Base-by-base conservation (phyloP, 129 eudicot genomes). In the Tagetes patula region DNA sequence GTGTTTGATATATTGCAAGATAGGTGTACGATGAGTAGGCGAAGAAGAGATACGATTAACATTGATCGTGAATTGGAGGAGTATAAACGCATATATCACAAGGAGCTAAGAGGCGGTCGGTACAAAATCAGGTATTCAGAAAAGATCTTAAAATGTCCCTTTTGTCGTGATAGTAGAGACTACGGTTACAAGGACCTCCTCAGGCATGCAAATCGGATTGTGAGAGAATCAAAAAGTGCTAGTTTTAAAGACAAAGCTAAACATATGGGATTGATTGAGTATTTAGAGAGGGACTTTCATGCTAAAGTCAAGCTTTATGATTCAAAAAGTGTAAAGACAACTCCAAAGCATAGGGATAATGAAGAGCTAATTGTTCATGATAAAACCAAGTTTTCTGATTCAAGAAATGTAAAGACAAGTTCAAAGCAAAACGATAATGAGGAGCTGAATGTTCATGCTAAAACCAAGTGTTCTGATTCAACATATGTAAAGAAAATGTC, bases 141-240 rank as follows among this genome's bases (percentile, higher is more conserved):
- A 13, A 81, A 47, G 20, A n/a, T 60, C 32, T 67, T 63, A 50
- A 59, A 77, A 73, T 89, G 96, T 66, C 96, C 96, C 30, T 87
- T 82, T 43, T 87, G 92, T 69, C 75, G 42, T 33, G 80, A 75
- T n/a, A 71, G 77, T 37, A 81, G 77, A 68, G 82, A 80, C 58
- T 85, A 87, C 71, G 36, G 32, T 33, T 73, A 61, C 34, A 58
- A 11, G 43, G 84, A 89, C 65, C 86, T 87, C 49, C 55, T 76
- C 12, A 87, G 83, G 45, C 92, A 89, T 53, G 90, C 92, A 6
- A 62, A 84, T 70, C 82, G 84, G 13, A 78, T 87, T 48, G 86
- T 80, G 39, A 81, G 65, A 45, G 82, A 82, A 62, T 88, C 92
- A 62, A 82, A 41, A 72, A 84, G 83, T 75, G 74, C 72, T 1